Evolutionary conservation across 202 grass and related monocot species (phyloP).

Genomic region (Tripidium arundinaceum): DNA sequence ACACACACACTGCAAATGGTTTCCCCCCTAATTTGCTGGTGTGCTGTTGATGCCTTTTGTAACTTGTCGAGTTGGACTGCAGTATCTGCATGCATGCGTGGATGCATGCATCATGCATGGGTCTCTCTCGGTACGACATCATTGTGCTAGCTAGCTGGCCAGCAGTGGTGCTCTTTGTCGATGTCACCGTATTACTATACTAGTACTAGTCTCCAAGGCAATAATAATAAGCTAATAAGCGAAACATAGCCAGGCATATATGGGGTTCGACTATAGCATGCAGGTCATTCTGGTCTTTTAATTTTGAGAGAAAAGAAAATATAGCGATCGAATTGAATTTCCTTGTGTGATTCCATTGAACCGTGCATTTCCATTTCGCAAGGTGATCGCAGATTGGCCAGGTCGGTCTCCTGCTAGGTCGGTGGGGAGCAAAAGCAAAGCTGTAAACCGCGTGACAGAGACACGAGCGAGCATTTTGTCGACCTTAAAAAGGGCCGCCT

Average conservation of each 20-base stretch:
- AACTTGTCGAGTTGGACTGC: too few species aligned
- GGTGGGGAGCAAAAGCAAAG: slow-evolving; percentile 19
- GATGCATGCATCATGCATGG: too few species aligned
- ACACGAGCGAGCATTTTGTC: neutral
- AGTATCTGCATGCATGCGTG: too few species aligned
- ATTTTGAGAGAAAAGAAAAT: neutral
- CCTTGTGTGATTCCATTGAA: too few species aligned
- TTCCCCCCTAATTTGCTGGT: too few species aligned
- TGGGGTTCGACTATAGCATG: too few species aligned
- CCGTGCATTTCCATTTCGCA: neutral
- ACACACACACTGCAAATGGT: too few species aligned
- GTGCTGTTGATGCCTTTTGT: too few species aligned
- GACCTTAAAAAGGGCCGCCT: too few species aligned
- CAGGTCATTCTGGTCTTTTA: neutral
- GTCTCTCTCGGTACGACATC: neutral
- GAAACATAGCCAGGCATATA: too few species aligned
- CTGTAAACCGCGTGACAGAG: neutral
- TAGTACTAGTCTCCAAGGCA: neutral
- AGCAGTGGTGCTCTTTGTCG: slow-evolving; percentile 5
- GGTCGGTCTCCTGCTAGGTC: slow-evolving; percentile 3
- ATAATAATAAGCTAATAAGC: too few species aligned
- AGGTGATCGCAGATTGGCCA: neutral
- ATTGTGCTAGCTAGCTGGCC: slow-evolving; percentile 2
- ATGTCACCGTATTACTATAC: neutral
- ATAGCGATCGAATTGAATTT: neutral